phyloP scores from a whole-genome alignment of 805 yeast species.

The Yarrowia bubula region DNA sequence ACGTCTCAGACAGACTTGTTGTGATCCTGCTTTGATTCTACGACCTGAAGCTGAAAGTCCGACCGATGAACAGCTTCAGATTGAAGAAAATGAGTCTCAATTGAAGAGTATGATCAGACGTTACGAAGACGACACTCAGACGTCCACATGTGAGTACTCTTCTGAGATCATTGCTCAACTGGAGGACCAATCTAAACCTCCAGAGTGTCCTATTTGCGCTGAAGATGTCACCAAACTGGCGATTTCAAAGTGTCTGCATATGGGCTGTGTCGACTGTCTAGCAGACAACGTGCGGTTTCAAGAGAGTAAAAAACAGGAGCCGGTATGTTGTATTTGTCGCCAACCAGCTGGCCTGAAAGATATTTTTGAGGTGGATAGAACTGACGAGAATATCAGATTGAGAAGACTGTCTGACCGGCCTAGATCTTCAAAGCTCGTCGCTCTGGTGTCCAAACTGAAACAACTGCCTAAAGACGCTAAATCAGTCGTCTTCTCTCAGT shows the following conservation, averaged over 20 bases:
- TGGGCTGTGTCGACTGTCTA: constrained; percentile 71
- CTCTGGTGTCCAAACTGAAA: constrained; percentile 60
- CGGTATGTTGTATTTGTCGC: constrained; percentile 79
- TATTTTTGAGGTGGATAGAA: constrained; percentile 46
- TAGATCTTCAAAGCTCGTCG: constrained; percentile 70
- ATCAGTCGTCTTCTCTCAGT: constrained; percentile 87
- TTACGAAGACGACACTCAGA: neutral
- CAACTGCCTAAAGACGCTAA: constrained; percentile 52
- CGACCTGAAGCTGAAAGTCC: constrained; percentile 34
- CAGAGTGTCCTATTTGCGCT: constrained; percentile 86
- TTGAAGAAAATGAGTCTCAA: constrained; percentile 25
- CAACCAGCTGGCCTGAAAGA: constrained; percentile 49
- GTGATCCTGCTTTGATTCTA: constrained; percentile 70
- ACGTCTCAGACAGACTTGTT: constrained; percentile 82
- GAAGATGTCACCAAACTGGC: constrained; percentile 61
- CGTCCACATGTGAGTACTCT: neutral
- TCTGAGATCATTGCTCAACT: neutral
- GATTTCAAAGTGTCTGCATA: constrained; percentile 77
- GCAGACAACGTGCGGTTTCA: constrained; percentile 74
- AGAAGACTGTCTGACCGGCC: constrained; percentile 31
- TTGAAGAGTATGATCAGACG: neutral
- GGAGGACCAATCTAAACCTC: constrained; percentile 37
- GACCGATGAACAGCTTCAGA: constrained; percentile 29
- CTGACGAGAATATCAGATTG: constrained; percentile 30
- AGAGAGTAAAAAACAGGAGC: constrained; percentile 44